Base-by-base conservation (phyloP, 2,329 filamentous ascomycete genomes). In the Sclerotiophoma versabilis region DNA sequence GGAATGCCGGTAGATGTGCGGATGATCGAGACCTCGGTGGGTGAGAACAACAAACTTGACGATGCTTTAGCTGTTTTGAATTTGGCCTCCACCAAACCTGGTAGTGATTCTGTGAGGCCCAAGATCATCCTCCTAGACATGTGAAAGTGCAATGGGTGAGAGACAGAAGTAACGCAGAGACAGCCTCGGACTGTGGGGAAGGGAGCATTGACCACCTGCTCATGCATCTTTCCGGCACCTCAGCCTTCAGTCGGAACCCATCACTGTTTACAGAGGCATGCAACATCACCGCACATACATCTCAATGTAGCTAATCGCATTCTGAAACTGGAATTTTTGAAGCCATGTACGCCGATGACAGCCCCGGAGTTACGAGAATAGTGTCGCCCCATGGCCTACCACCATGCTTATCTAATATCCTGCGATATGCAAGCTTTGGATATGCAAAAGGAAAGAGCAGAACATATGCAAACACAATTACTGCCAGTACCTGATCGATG, bases 11-110 rank as follows among this genome's bases (percentile, higher is more conserved):
- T 53, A 9, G 69, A 71, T 11, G 73, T 75, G 49, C 62, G 73
- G 46, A 79, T 70, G 33, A 74, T 66, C 37, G 72, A 63, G 2
- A 78, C 61, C 43, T 77, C 71, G 19, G 75, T 77, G 8, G 70
- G 63, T 9, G 77, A 77, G 59, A 78, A 79, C 8, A 74, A 56
- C 20, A 79, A 57, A 44, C 66, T 68, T 32, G 68, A 59, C 2
- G 65, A 63, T 9, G 70, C 66, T 53, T 73, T 75, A 22, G 76
- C 76, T 5, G 70, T 45, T 7, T 56, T 54, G 49, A 73, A 78
- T 51, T 74, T 76, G 37, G 71, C 62, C 33, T 72, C 70, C 5
- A 78, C 75, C 20, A 78, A 63, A 33, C 55, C 58, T 19, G 73
- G 70, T 17, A 77, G 70, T 20, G 71, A 47, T 58, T 73, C 66